A percentile compares a stretch with the other conserved stretches of the same genome.
phyloP scores from a whole-genome alignment of 257 asterid genomes.

The Solanum sitiens region DNA sequence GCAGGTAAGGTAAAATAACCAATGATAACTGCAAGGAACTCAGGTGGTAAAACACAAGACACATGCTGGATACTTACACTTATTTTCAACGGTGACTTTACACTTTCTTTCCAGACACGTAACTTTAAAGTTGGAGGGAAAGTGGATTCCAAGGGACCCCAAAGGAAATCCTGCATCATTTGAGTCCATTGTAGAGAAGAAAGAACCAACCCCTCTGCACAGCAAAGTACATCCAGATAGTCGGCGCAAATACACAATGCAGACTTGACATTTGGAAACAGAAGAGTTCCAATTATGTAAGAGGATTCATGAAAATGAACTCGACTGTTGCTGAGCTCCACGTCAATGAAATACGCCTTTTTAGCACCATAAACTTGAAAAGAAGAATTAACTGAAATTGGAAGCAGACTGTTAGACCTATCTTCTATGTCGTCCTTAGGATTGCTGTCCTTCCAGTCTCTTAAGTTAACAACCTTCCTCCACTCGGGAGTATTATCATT shows the following conservation, averaged over 20 bases:
- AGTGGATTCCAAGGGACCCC: conserved; percentile 66
- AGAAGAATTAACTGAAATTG: conserved; percentile 13
- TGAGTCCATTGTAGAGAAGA: conserved; percentile 64
- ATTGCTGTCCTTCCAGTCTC: conserved; percentile 17
- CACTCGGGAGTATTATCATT: conserved; percentile 29
- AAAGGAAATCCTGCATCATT: conserved; percentile 37
- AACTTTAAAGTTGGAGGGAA: conserved; percentile 55
- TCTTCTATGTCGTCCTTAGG: conserved; percentile 13
- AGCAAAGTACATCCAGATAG: conserved; percentile 48
- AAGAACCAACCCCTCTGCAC: conserved; percentile 57
- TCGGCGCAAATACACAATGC: conserved; percentile 28
- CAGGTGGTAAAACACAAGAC: conserved; percentile 74
- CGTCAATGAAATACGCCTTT: conserved; percentile 23
- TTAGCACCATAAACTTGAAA: conserved; percentile 5
- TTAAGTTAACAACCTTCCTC: conserved; percentile 22
- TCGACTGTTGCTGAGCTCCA: conserved; percentile 34
- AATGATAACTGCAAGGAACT: conserved; percentile 56
- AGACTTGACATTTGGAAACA: conserved; percentile 45
- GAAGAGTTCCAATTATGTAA: conserved; percentile 51
- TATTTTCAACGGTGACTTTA: conserved; percentile 21
- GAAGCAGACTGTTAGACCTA: conserved; percentile 6
- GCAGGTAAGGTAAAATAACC: conserved; percentile 73
- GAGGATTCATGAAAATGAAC: conserved; percentile 86
- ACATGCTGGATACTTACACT: conserved; percentile 56
- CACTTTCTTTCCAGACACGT: conserved; percentile 42